Evolutionary conservation across 2,329 filamentous ascomycete species (phyloP).

Genomic region (Paecilomyces sp.): DNA sequence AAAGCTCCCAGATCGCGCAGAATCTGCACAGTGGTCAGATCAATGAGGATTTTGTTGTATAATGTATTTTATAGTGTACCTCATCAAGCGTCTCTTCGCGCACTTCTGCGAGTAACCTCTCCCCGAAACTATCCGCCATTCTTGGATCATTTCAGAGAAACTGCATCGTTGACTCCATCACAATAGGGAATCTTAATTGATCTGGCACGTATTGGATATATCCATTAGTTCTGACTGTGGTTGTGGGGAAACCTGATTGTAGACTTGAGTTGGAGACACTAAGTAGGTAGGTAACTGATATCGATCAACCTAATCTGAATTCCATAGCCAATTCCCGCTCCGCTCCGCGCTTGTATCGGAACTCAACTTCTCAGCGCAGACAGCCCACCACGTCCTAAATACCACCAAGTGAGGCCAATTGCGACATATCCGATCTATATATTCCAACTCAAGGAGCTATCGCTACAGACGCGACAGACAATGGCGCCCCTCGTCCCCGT

Average conservation of each 20-base stretch:
- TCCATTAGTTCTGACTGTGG: neutral
- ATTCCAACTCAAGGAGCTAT: neutral
- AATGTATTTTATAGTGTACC: slow-evolving; percentile 29
- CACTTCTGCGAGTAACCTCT: slow-evolving; percentile 46
- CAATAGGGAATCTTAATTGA: neutral
- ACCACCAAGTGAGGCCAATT: neutral
- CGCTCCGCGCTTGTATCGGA: neutral
- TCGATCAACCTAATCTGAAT: neutral
- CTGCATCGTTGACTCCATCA: neutral
- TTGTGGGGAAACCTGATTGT: neutral
- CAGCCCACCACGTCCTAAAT: neutral
- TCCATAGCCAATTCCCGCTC: neutral
- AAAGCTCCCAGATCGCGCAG: slow-evolving; percentile 22
- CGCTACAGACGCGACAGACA: neutral
- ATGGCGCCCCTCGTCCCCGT: slow-evolving; percentile 52
- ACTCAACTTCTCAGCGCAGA: neutral
- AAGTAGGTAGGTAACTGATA: neutral
- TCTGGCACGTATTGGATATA: slow-evolving; percentile 9
- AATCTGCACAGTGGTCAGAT: slow-evolving; percentile 14
- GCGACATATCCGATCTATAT: neutral
- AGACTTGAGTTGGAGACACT: neutral
- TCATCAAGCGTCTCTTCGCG: slow-evolving; percentile 44
- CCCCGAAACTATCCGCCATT: slow-evolving; percentile 40
- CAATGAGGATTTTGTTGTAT: neutral
- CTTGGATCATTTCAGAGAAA: neutral